Base-by-base conservation (phyloP, 257 asterid genomes). In the Linderniella brevidens region DNA sequence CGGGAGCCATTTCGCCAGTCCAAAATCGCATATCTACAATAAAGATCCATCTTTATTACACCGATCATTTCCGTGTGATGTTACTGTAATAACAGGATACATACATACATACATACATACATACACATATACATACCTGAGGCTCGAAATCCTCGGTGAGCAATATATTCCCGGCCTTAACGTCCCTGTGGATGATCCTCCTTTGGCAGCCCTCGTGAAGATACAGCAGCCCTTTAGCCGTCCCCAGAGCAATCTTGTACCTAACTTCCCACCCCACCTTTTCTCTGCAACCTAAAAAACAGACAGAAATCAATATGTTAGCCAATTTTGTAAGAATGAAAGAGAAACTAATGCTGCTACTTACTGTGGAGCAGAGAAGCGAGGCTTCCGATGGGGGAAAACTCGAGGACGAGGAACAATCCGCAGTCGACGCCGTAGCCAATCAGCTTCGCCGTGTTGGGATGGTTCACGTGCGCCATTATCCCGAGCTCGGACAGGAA, bases 381-480 rank as follows among this genome's bases (percentile, higher is more conserved):
- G 51, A 90, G 63, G 70, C 99, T 85, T 61, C 99, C 99, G 39
- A 79, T 66, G 32, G 93, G 96, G 58, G 96, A 85, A 49, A 90
- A 60, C 75, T 90, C 99, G 13, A 90, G 95, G 1, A 90, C 94
- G 56, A 90, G 92, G 63, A 67, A 70, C 67, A 79, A 59, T 65
- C 96, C 96, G 4, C 92, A 78, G 71, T 81, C 99, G 16, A 79
- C 94, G 18, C 96, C 96, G 56, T 90, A 90, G 32, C 99, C 99
- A 0, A 90, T 69, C 79, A 85, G 43, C 49, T 73, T 90, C 37
- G 99, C 92, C 3, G 99, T 90, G 50, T 90, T 90, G 9, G 94
- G 96, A 68, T 90, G 96, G 56, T 81, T 77, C 16, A 90, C 72
- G 49, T 90, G 98, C 13, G 88, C 98, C 98, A 90, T 90, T 55